These are phyloP conservation scores for Acanthamoeba healyi DNA, from an alignment of 208 protist species.

Conservation along the genomic window DNA sequence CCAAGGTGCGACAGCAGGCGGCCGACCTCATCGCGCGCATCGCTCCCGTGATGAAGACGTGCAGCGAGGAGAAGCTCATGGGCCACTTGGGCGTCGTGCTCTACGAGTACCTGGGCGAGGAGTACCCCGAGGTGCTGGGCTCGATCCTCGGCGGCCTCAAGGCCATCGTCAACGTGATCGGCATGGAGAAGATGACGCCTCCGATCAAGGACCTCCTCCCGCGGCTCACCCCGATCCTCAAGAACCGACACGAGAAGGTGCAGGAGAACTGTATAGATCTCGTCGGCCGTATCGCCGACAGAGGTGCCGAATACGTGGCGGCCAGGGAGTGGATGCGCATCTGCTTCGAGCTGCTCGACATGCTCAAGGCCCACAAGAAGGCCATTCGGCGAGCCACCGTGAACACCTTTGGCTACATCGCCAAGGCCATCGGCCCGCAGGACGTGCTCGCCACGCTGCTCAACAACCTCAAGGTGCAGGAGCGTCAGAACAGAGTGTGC, in stretches of 20 bases:
- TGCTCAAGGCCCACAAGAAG: slow-evolving; percentile 99
- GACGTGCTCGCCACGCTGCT: slow-evolving; percentile 99
- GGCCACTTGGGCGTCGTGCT: slow-evolving; percentile 96
- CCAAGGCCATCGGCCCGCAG: slow-evolving; percentile 98
- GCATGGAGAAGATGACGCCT: slow-evolving; percentile 95
- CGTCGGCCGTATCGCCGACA: slow-evolving; percentile 97
- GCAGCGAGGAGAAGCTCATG: slow-evolving; percentile 95
- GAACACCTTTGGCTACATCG: slow-evolving; percentile 99
- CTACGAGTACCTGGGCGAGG: slow-evolving; percentile 98
- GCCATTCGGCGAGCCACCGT: slow-evolving; percentile 96
- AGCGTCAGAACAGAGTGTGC: slow-evolving; percentile 99
- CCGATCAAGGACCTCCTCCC: slow-evolving; percentile 96
- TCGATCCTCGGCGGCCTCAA: slow-evolving; percentile 97
- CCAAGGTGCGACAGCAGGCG: slow-evolving; percentile 96
- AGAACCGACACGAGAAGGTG: slow-evolving; percentile 98
- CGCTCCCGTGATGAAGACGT: slow-evolving; percentile 95
- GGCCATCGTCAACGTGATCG: slow-evolving; percentile 97
- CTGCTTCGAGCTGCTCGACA: slow-evolving; percentile 98
- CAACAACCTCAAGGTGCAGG: slow-evolving; percentile 99
- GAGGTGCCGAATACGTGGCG: slow-evolving; percentile 92
- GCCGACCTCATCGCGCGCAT: slow-evolving; percentile 97
- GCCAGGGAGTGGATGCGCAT: slow-evolving; percentile 97
- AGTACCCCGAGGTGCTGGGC: slow-evolving; percentile 97
- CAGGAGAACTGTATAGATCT: slow-evolving; percentile 98
- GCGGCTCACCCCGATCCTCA: slow-evolving; percentile 98